Percentiles rank a stretch among this genome's conserved stretches.
phyloP scores from a whole-genome alignment of 1,284 basidiomycete genomes.

The Prillingera fragicola region DNA sequence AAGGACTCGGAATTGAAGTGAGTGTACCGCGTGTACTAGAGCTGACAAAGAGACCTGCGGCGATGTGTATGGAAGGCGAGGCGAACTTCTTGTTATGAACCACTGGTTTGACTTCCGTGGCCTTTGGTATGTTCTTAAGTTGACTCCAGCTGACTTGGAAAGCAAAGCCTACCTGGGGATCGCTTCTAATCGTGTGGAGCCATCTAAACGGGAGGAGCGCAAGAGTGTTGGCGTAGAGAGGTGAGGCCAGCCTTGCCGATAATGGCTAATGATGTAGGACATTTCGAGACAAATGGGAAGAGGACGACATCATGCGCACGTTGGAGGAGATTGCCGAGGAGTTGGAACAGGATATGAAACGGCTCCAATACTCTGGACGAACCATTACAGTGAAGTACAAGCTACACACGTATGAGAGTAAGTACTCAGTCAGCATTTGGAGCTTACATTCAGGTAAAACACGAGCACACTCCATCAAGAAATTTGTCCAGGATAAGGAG shows the following conservation, averaged over 20 bases:
- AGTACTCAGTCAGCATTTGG: slow-evolving; percentile 2
- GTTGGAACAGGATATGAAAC: slow-evolving; percentile 68
- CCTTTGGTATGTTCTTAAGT: slow-evolving; percentile 53
- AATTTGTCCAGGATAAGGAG: slow-evolving; percentile 68
- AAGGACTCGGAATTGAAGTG: slow-evolving; percentile 78
- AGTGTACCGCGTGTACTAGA: slow-evolving; percentile 2
- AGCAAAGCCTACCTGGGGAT: slow-evolving; percentile 72
- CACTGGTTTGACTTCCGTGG: slow-evolving; percentile 72
- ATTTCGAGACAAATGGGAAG: slow-evolving; percentile 62
- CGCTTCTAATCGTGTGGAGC: slow-evolving; percentile 70
- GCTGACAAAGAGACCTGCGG: slow-evolving; percentile 63
- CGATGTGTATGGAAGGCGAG: slow-evolving; percentile 71
- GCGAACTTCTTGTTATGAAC: slow-evolving; percentile 69
- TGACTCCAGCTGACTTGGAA: no score
- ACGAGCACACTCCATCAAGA: slow-evolving; percentile 68
- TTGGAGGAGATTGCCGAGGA: slow-evolving; percentile 72
- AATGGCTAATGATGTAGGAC: slow-evolving; percentile 54
- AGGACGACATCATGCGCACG: slow-evolving; percentile 63
- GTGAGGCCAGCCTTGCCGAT: slow-evolving; percentile 45
- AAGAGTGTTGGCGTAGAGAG: slow-evolving; percentile 87
- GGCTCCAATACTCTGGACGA: slow-evolving; percentile 48
- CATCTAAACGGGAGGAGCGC: slow-evolving; percentile 66
- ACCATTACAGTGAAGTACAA: slow-evolving; percentile 49
- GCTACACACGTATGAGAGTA: slow-evolving; percentile 46
- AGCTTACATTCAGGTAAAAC: slow-evolving; percentile 59